Conservation (phyloP, 1,284 basidiomycete species). For the Trametes versicolor region DNA sequence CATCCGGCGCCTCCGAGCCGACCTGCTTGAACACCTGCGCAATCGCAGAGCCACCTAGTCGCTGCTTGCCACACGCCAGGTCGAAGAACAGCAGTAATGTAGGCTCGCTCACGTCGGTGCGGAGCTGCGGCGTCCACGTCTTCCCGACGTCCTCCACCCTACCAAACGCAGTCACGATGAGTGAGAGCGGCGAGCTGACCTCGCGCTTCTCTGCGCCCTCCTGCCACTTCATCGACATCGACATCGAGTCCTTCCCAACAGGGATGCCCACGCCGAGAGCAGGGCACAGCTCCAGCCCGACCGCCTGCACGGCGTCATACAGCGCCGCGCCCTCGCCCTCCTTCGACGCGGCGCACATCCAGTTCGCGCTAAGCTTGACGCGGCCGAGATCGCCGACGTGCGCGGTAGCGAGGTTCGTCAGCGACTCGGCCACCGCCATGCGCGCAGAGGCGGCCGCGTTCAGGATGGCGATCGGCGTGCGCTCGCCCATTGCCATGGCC, state of each 20-base stretch:
- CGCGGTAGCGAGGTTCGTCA: conserved; percentile 93
- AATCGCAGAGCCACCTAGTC: conserved; percentile 94
- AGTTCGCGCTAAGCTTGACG: conserved; percentile 97
- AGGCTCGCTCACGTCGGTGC: conserved; percentile 67
- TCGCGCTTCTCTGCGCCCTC: conserved; percentile 72
- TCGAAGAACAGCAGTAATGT: conserved; percentile 92
- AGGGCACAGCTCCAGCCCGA: conserved; percentile 97
- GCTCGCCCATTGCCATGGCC: conserved; percentile 98
- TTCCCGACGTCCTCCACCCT: conserved; percentile 81
- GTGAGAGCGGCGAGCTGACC: conserved; percentile 90
- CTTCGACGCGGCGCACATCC: conserved; percentile 98
- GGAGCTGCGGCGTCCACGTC: conserved; percentile 96
- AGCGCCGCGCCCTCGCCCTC: conserved; percentile 91
- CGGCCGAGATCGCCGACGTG: conserved; percentile 75
- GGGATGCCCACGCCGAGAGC: conserved; percentile 94
- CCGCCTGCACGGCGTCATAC: conserved; percentile 93
- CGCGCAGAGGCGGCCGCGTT: conserved; percentile 90
- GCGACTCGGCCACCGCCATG: conserved; percentile 95
- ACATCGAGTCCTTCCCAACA: conserved; percentile 99
- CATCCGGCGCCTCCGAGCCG: conserved; percentile 89
- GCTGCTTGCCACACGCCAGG: conserved; percentile 83
- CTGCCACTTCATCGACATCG: conserved; percentile 97
- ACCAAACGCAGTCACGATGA: conserved; percentile 96
- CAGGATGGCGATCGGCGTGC: conserved; percentile 92
- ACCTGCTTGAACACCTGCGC: conserved; percentile 97